phyloP scores from a whole-genome alignment of 208 protist genomes.

The Leishmania turanica region DNA sequence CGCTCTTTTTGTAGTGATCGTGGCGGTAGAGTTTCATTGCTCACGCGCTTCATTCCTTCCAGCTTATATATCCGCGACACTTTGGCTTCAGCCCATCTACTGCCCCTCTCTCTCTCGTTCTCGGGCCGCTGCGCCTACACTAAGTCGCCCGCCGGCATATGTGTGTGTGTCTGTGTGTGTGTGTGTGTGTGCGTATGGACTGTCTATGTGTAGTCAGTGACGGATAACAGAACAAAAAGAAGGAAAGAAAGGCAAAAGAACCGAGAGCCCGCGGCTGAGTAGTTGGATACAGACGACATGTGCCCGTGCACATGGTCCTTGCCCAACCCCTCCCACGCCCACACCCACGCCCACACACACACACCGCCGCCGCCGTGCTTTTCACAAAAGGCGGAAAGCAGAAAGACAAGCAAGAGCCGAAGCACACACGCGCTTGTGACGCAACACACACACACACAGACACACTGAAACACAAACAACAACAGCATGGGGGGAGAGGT shows the following conservation, averaged over 20 bases:
- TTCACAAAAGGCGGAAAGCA: neutral
- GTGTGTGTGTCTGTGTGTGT: no score
- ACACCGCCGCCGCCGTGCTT: neutral
- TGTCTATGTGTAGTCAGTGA: neutral
- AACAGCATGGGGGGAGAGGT: neutral
- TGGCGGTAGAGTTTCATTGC: neutral
- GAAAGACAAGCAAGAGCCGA: slow-evolving; percentile 2
- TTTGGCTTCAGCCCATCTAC: neutral
- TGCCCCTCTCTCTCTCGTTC: neutral
- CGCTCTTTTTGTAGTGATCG: neutral
- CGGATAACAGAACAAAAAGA: neutral
- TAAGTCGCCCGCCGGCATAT: neutral
- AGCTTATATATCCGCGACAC: neutral
- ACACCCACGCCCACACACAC: neutral
- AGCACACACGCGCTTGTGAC: neutral
- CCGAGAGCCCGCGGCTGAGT: neutral
- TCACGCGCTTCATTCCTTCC: neutral
- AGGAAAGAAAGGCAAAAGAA: neutral
- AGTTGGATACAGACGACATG: neutral
- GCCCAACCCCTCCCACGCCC: neutral
- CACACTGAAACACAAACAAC: neutral
- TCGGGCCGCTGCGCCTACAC: no score
- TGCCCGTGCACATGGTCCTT: neutral
- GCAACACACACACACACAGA: neutral
- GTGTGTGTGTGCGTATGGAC: neutral